These are phyloP conservation scores for Botryotinia globosa DNA, from an alignment of 2,329 filamentous ascomycete genomes.

Conservation along the genomic window DNA sequence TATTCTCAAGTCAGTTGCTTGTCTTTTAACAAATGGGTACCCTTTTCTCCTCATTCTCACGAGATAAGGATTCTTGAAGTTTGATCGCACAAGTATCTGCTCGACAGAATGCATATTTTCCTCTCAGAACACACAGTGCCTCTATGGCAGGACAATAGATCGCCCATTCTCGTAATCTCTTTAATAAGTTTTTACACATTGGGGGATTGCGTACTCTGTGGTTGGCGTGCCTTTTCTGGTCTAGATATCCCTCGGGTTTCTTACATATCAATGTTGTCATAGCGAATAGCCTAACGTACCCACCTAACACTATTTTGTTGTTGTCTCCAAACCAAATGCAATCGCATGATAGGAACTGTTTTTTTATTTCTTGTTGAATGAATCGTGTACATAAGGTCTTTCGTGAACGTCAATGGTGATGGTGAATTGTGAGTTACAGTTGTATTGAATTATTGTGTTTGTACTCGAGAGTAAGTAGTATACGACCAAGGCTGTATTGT, in stretches of 20 bases:
- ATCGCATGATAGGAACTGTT: background rate
- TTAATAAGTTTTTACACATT: slow-evolving; percentile 30
- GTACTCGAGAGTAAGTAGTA: background rate
- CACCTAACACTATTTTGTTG: slow-evolving; percentile 14
- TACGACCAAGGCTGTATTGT: background rate
- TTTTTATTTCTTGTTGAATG: background rate
- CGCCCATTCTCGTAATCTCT: slow-evolving; percentile 28
- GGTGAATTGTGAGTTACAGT: background rate
- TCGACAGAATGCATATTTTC: slow-evolving; percentile 35
- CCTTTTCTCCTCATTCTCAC: slow-evolving; percentile 30
- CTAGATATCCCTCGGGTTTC: slow-evolving; percentile 34
- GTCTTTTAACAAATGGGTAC: slow-evolving; percentile 23
- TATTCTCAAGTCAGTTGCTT: slow-evolving; percentile 18
- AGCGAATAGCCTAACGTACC: slow-evolving; percentile 17
- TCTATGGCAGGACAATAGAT: slow-evolving; percentile 35
- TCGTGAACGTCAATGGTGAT: slow-evolving; percentile 1
- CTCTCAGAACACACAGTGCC: slow-evolving; percentile 30
- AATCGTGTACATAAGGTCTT: background rate
- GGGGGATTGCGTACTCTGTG: slow-evolving; percentile 29
- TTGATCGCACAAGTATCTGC: slow-evolving; percentile 36
- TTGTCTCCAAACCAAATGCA: slow-evolving; percentile 8
- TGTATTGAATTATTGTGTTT: background rate
- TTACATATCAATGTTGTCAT: slow-evolving; percentile 17
- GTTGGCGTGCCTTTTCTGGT: slow-evolving; percentile 32
- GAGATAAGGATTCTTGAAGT: slow-evolving; percentile 30